Evolutionary conservation across 2,329 filamentous ascomycete species (phyloP).

Genomic region (Ophidiomyces ophidiicola): DNA sequence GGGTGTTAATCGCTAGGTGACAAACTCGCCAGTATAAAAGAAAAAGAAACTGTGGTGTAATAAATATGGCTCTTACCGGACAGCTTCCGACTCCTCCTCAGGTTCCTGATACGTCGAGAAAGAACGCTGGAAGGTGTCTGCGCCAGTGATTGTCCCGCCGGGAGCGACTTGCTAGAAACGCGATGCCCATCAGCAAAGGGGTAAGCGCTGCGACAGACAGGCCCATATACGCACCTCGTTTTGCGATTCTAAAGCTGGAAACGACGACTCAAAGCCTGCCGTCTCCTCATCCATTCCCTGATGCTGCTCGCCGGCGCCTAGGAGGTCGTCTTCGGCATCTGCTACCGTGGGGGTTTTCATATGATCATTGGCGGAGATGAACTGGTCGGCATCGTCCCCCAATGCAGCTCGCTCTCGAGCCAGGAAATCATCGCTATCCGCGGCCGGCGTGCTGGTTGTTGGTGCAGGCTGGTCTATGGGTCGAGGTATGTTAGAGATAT

Average conservation of each 20-base stretch:
- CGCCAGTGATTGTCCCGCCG: slow-evolving; percentile 68
- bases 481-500: slow-evolving; percentile 15
- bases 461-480: slow-evolving; percentile 20
- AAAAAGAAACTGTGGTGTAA: neutral
- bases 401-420: slow-evolving; percentile 80
- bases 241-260: slow-evolving; percentile 65
- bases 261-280: slow-evolving; percentile 70
- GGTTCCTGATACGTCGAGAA: slow-evolving; percentile 43
- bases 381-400: slow-evolving; percentile 87
- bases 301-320: slow-evolving; percentile 41
- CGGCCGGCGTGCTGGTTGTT: slow-evolving; percentile 11
- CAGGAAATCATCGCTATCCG: slow-evolving; percentile 68
- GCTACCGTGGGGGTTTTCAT: slow-evolving; percentile 47
- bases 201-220: neutral
- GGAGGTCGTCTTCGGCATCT: slow-evolving; percentile 57
- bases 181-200: slow-evolving; percentile 4
- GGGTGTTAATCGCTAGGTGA: neutral
- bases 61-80: slow-evolving; percentile 42
- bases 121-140: slow-evolving; percentile 44
- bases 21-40: neutral
- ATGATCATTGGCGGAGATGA: slow-evolving; percentile 61
- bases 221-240: slow-evolving; percentile 50
- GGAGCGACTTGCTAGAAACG: slow-evolving; percentile 54
- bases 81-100: slow-evolving; percentile 78
- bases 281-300: slow-evolving; percentile 33